Conservation (phyloP, 306 rosid species). For the Fagus crenata region DNA sequence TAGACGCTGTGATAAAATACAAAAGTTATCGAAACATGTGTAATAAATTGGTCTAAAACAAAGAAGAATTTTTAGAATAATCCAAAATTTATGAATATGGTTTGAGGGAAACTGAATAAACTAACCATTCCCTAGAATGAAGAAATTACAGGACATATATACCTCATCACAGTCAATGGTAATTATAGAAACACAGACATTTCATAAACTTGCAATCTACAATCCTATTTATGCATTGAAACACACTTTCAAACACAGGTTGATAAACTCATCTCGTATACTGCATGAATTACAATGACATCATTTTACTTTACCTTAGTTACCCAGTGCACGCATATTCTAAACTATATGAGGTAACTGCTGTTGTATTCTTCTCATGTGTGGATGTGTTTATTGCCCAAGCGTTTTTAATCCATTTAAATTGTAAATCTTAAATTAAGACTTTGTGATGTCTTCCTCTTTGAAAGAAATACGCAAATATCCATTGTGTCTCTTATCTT, state of each 20-base stretch:
- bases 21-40: not conserved
- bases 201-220: not conserved
- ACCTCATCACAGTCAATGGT: not conserved
- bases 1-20: not conserved
- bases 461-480: not conserved
- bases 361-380: not conserved
- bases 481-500: not conserved
- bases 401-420: not conserved
- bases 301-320: not conserved
- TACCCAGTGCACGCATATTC: not conserved
- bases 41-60: not conserved
- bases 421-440: not conserved
- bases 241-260: not conserved
- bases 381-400: not conserved
- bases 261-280: not conserved
- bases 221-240: not conserved
- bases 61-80: not conserved
- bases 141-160: too few relatives aligned
- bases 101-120: too few relatives aligned
- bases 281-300: not conserved
- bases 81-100: not conserved
- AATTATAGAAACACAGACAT: not conserved
- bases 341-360: not conserved
- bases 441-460: not conserved
- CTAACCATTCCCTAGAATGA: too few relatives aligned